phyloP scores from a whole-genome alignment of 352 stramenopile species.

The Phytophthora cactorum region DNA sequence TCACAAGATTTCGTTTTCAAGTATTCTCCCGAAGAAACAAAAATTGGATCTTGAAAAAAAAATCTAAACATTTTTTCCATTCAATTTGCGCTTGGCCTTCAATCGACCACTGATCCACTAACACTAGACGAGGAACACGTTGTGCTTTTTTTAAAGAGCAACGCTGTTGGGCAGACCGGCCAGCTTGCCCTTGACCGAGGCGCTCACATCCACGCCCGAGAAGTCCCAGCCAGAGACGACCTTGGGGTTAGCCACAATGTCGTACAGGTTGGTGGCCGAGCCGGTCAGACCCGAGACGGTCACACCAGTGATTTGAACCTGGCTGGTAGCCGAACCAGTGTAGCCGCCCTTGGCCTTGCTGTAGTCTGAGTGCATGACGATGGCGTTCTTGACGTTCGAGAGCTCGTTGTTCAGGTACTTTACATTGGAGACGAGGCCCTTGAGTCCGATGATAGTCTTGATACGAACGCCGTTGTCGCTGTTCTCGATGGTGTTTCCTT shows the following conservation, averaged over 20 bases:
- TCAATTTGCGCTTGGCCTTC: conserved; percentile 4
- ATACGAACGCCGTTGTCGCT: conserved; percentile 31
- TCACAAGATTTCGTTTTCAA: too few relatives aligned
- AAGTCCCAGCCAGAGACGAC: background rate
- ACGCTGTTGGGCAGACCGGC: conserved; percentile 23
- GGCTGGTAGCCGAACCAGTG: conserved; percentile 16
- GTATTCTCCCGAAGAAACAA: too few relatives aligned
- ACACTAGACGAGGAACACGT: conserved; percentile 9
- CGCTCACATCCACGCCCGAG: conserved; percentile 5
- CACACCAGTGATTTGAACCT: conserved; percentile 36
- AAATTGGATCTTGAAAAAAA: background rate
- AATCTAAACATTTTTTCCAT: background rate
- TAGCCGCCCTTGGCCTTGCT: conserved; percentile 3
- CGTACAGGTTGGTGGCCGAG: conserved; percentile 30
- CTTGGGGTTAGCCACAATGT: conserved; percentile 32
- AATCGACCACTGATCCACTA: background rate
- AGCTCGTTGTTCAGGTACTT: conserved; percentile 15
- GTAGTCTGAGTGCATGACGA: conserved; percentile 19
- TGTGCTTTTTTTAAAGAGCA: background rate
- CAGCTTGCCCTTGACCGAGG: conserved; percentile 16
- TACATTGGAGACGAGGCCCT: conserved; percentile 13
- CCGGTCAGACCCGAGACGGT: conserved; percentile 7
- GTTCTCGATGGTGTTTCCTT: conserved; percentile 35
- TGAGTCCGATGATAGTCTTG: conserved; percentile 25
- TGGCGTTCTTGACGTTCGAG: conserved; percentile 14